Evolutionary conservation across 1,284 basidiomycete genomes (phyloP).

Genomic region (Ceratobasidium sp.): DNA sequence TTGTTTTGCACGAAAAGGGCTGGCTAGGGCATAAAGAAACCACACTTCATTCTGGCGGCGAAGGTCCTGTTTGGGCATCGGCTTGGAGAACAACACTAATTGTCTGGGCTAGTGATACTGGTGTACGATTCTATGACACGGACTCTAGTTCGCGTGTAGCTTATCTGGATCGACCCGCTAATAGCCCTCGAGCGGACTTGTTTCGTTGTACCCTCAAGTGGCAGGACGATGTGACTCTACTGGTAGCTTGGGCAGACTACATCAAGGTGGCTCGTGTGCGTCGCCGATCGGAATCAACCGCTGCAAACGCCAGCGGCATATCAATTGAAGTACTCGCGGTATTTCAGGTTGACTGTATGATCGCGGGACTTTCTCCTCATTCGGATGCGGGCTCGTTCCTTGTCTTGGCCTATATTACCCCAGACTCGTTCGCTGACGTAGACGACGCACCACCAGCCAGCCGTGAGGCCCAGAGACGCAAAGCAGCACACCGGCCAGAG

Average conservation of each 20-base stretch:
- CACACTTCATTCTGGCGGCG: conserved; percentile 79
- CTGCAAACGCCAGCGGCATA: conserved; percentile 42
- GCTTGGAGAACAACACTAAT: conserved; percentile 89
- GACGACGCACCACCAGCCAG: conserved; percentile 52
- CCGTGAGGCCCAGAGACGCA: conserved; percentile 77
- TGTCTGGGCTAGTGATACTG: conserved; percentile 96
- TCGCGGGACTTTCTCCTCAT: conserved; percentile 89
- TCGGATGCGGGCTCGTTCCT: conserved; percentile 72
- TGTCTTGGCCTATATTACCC: conserved; percentile 81
- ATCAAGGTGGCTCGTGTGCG: conserved; percentile 92
- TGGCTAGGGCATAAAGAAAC: conserved; percentile 97
- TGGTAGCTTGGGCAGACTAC: conserved; percentile 94
- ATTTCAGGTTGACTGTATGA: conserved; percentile 96
- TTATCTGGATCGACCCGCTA: conserved; percentile 83
- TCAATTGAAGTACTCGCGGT: conserved; percentile 88
- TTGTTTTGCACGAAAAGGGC: conserved; percentile 91
- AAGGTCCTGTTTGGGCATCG: conserved; percentile 94
- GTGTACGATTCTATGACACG: conserved; percentile 94
- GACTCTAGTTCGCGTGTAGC: conserved; percentile 82
- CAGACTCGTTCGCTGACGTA: conserved; percentile 65
- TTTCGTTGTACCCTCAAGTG: conserved; percentile 93
- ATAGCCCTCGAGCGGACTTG: conserved; percentile 89
- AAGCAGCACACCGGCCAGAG: conserved; percentile 88
- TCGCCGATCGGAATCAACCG: conserved; percentile 61
- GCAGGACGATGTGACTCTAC: conserved; percentile 89